phyloP scores from a whole-genome alignment of 192 early-diverging fungal genomes.

The Helicostylum pulchrum region DNA sequence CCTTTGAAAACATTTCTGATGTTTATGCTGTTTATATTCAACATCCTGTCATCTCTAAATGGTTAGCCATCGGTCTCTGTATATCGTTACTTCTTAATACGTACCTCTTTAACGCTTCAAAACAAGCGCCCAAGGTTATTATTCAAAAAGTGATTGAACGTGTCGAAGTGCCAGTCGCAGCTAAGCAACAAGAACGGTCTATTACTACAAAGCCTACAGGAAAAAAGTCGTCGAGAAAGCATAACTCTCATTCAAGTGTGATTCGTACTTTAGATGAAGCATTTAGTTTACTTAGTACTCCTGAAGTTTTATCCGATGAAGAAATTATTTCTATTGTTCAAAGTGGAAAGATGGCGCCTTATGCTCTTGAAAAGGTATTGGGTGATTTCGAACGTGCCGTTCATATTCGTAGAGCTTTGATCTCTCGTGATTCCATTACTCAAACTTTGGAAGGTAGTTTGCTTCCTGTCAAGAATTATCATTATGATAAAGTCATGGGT shows the following conservation, averaged over 20 bases:
- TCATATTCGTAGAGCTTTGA: slow-evolving; percentile 71
- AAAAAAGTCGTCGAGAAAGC: not conserved
- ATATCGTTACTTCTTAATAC: slow-evolving; percentile 54
- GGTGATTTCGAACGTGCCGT: slow-evolving; percentile 81
- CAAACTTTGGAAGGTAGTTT: slow-evolving; percentile 61
- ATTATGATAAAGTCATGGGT: slow-evolving; percentile 85
- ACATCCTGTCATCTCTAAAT: slow-evolving; percentile 57
- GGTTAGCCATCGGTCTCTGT: slow-evolving; percentile 45
- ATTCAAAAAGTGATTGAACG: not conserved
- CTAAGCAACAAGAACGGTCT: not conserved
- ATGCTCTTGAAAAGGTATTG: slow-evolving; percentile 88
- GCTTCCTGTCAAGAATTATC: slow-evolving; percentile 82
- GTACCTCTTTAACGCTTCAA: slow-evolving; percentile 59
- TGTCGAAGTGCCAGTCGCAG: not conserved
- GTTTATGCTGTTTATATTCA: slow-evolving; percentile 41
- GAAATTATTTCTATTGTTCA: slow-evolving; percentile 72
- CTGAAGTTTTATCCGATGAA: slow-evolving; percentile 63
- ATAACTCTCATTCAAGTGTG: slow-evolving; percentile 15
- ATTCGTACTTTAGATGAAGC: slow-evolving; percentile 46
- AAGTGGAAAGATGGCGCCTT: slow-evolving; percentile 69
- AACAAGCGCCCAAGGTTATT: slow-evolving; percentile 43
- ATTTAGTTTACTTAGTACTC: slow-evolving; percentile 38
- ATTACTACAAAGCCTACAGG: not conserved
- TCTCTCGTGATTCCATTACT: slow-evolving; percentile 64
- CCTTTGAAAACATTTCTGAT: too few relatives aligned